phyloP scores from a whole-genome alignment of 148 eudicot genomes.

The Salicornia ramosissima region DNA sequence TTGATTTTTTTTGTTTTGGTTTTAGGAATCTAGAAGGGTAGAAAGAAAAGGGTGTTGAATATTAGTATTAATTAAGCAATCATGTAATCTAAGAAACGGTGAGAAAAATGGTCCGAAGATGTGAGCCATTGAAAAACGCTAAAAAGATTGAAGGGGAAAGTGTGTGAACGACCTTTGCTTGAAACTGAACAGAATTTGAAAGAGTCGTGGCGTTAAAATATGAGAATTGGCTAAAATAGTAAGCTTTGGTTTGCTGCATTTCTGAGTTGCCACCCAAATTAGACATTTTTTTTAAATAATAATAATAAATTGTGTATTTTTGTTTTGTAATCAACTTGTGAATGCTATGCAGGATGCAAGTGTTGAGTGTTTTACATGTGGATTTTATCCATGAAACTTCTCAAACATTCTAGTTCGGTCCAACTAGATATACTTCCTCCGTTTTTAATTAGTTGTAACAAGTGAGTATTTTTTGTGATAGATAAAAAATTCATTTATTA shows the following conservation, averaged over 20 bases:
- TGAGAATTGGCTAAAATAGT: neutral
- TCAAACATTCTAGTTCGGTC: no score
- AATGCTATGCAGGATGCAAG: no score
- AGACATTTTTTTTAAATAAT: neutral
- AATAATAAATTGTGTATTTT: no score
- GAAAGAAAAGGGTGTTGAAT: neutral
- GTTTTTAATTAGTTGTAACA: no score
- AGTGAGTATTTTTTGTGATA: no score
- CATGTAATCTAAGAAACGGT: no score
- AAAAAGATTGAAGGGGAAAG: neutral
- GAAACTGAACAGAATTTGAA: neutral
- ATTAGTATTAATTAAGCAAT: neutral
- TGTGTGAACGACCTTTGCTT: neutral
- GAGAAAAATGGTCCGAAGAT: neutral
- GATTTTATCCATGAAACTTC: no score
- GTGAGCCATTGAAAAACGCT: neutral
- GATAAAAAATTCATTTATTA: no score
- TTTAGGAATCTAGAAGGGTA: neutral
- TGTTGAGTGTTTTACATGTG: no score
- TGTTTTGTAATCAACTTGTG: no score
- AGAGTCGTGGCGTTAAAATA: neutral
- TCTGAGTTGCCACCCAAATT: neutral
- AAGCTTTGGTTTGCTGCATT: neutral
- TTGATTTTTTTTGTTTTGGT: neutral
- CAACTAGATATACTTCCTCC: no score